Percentiles rank a stretch among this genome's conserved stretches.
These are phyloP conservation scores for Mycosarcoma mackinlayi DNA, from an alignment of 1,284 basidiomycete genomes.

Conservation along the genomic window DNA sequence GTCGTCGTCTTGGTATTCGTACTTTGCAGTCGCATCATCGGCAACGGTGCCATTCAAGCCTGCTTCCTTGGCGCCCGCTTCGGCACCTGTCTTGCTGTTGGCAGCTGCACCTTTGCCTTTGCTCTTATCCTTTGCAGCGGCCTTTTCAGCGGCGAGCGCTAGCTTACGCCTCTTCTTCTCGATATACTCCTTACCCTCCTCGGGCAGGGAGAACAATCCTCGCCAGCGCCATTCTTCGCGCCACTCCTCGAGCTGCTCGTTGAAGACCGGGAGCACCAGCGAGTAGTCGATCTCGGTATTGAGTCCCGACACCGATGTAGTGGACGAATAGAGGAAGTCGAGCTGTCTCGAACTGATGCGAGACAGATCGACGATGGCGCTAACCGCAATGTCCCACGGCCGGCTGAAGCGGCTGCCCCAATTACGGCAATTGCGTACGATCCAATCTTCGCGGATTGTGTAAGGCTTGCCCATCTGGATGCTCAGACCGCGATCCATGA, in stretches of 20 bases:
- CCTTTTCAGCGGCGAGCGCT: constrained; percentile 21
- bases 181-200: constrained; percentile 26
- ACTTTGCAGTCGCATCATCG: constrained; percentile 4
- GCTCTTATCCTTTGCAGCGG: constrained; percentile 20
- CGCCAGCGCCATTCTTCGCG: constrained; percentile 74
- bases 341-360: constrained; percentile 77
- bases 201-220: constrained; percentile 45
- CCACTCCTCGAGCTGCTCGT: constrained; percentile 81
- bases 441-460: constrained; percentile 86
- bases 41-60: neutral
- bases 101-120: constrained; percentile 13
- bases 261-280: constrained; percentile 82
- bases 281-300: constrained; percentile 89
- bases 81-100: constrained; percentile 2
- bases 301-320: constrained; percentile 82
- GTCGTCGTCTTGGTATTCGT: constrained; percentile 50
- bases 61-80: neutral
- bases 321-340: constrained; percentile 88
- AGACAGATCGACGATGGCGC: constrained; percentile 52
- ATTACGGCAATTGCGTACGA: constrained; percentile 78
- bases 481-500: constrained; percentile 82
- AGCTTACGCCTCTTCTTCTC: constrained; percentile 21
- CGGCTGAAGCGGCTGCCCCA: constrained; percentile 71
- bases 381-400: constrained; percentile 65
- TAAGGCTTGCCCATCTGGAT: constrained; percentile 93